Evolutionary conservation across 768 basidiomycete genomes (phyloP), one percentile per base, ranked within the genome.

Genomic region (Clathrus columnatus): DNA sequence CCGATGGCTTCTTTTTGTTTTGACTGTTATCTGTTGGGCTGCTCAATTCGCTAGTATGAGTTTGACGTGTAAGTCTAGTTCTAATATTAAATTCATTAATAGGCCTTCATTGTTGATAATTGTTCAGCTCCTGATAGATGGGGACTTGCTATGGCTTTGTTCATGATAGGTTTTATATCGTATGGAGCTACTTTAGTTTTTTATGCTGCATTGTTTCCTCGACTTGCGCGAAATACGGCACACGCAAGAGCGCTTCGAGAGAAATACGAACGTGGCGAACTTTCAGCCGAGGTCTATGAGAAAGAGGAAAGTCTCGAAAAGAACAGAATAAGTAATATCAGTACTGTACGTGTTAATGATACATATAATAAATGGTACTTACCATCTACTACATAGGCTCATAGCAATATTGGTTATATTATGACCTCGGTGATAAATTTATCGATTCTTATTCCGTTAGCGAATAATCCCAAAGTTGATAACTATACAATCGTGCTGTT

Each of bases 101-200:
- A n/a, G n/a, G n/a, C n/a, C n/a, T n/a, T n/a, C n/a, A n/a, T n/a
- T n/a, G n/a, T 51, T 48, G 41, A 30, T 27, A 5, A 41, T 47
- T 55, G 11, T 29, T 29, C 59, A 86, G 85, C 69, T 24, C 82
- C 85, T 1, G 74, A 75, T 23, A 76, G 82, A 16, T 92, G 90
- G 89, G 75, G 72, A n/a, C 69, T 76, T 2, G 85, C 84, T 0
- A 91, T 91, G 86, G 84, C 71, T 0, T 66, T 91, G 2, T 91
- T 83, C 66, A 87, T 91, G 76, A 69, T 87, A 26, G 83, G 86
- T 7, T 91, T 85, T 69, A 79, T 89, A 48, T 75, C 81, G 1
- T 91, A 88, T 58, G 87, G 87, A 0, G 87, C 87, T 2, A 87
- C 87, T 0, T 75, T 89, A 8, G 86, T 90, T 0, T 91, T 91